Evolutionary conservation across 495 filamentous ascomycete species (phyloP).

Genomic region (Sordaria brevicollis): DNA sequence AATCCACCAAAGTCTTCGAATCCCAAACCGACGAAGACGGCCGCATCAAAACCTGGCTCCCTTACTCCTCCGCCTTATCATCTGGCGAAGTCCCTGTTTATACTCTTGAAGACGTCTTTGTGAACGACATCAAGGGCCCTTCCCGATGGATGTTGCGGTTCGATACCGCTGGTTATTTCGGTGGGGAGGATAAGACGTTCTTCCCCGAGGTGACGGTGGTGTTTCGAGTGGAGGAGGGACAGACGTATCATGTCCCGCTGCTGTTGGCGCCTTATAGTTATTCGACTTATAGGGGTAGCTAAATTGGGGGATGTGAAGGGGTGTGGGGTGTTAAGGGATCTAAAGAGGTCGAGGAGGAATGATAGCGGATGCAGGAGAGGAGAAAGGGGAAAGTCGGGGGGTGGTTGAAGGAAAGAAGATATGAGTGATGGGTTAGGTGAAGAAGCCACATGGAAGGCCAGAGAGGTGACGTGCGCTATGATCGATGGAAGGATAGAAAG

Average conservation of each 20-base stretch:
- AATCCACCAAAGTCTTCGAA: constrained; percentile 45
- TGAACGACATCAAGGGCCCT: constrained; percentile 12
- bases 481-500: not conserved
- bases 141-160: constrained; percentile 63
- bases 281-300: constrained; percentile 81
- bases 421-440: not conserved
- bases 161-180: constrained; percentile 69
- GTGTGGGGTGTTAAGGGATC: too few relatives aligned
- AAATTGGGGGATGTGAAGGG: not conserved
- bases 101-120: constrained; percentile 39
- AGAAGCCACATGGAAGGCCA: not conserved
- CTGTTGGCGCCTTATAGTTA: constrained; percentile 85
- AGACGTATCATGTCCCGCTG: constrained; percentile 90
- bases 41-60: constrained; percentile 68
- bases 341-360: too few relatives aligned
- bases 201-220: constrained; percentile 85
- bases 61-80: constrained; percentile 33
- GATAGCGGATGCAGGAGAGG: not conserved
- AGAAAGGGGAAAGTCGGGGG: not conserved
- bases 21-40: constrained; percentile 78
- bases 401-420: not conserved
- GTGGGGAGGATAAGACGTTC: constrained; percentile 64
- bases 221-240: constrained; percentile 61
- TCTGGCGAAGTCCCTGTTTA: constrained; percentile 41
- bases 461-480: not conserved